Conservation (phyloP, 1,139 yeast genomes). For the Pichiaceae sp. region DNA sequence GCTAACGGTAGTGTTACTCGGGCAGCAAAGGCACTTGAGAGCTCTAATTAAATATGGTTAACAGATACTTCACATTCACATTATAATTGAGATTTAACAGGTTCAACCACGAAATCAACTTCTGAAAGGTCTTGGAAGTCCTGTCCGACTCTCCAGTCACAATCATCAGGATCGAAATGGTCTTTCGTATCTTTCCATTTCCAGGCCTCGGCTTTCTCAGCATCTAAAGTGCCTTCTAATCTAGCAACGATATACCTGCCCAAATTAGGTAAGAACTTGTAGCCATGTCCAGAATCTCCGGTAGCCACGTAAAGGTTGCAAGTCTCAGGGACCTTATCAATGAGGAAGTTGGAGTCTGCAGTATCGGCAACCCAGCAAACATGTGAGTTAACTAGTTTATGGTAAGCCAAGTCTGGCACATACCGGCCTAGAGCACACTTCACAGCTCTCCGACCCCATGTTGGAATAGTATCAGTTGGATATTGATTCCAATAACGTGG, state of each 20-base stretch:
- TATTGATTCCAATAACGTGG: conserved; percentile 29
- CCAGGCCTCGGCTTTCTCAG: conserved; percentile 23
- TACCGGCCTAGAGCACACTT: conserved; percentile 22
- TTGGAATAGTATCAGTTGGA: conserved; percentile 31
- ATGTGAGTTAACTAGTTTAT: conserved; percentile 28
- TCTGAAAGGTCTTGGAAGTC: conserved; percentile 24
- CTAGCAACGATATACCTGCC: conserved; percentile 28
- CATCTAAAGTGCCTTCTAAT: conserved; percentile 23
- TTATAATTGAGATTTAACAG: no score
- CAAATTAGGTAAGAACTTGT: conserved; percentile 34
- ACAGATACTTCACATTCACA: no score
- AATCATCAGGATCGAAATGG: conserved; percentile 23
- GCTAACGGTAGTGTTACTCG: no score
- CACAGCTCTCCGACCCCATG: conserved; percentile 21
- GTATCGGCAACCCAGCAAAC: conserved; percentile 44
- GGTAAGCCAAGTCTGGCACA: conserved; percentile 32
- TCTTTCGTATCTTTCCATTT: conserved; percentile 22
- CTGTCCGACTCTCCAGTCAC: conserved; percentile 27
- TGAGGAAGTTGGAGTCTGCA: conserved; percentile 32
- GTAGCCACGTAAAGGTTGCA: conserved; percentile 25
- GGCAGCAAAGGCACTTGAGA: no score
- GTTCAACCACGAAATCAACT: conserved; percentile 22
- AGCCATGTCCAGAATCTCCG: conserved; percentile 37
- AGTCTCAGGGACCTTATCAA: conserved; percentile 31
- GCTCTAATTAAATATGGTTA: no score